Percentiles rank a stretch among this genome's conserved stretches.
Conservation (phyloP, 2,329 filamentous ascomycete genomes). For the Erysiphe pulchra region DNA sequence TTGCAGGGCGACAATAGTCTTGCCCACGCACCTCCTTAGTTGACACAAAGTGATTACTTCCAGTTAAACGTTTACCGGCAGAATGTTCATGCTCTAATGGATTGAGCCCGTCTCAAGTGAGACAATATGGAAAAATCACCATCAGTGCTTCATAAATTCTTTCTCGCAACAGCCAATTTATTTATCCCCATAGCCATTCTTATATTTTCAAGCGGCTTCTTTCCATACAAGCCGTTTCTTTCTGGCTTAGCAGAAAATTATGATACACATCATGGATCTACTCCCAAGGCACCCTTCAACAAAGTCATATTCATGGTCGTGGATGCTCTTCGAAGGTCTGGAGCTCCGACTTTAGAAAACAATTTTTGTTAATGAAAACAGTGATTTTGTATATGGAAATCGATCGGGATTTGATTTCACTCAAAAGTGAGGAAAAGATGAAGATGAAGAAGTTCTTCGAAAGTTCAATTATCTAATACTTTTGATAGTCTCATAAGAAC, state of each 20-base stretch:
- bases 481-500: slow-evolving; percentile 19
- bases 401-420: slow-evolving; percentile 67
- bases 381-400: slow-evolving; percentile 76
- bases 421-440: slow-evolving; percentile 38
- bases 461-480: slow-evolving; percentile 1
- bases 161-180: slow-evolving; percentile 42
- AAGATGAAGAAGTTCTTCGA: slow-evolving; percentile 2
- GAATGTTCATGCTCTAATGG: neutral
- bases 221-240: slow-evolving; percentile 88
- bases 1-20: no score
- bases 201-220: slow-evolving; percentile 75
- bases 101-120: neutral
- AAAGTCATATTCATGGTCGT: slow-evolving; percentile 93
- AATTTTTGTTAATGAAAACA: slow-evolving; percentile 16
- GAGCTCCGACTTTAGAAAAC: neutral
- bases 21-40: neutral
- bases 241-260: slow-evolving; percentile 55
- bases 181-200: slow-evolving; percentile 50
- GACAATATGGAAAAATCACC: neutral
- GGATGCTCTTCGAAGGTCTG: slow-evolving; percentile 69
- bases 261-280: slow-evolving; percentile 21
- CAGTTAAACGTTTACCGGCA: neutral
- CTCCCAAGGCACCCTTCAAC: slow-evolving; percentile 51
- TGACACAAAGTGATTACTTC: neutral
- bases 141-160: neutral